Evolutionary conservation across 164 flowering plant genomes (phyloP).

Genomic region (Akebia trifoliata): DNA sequence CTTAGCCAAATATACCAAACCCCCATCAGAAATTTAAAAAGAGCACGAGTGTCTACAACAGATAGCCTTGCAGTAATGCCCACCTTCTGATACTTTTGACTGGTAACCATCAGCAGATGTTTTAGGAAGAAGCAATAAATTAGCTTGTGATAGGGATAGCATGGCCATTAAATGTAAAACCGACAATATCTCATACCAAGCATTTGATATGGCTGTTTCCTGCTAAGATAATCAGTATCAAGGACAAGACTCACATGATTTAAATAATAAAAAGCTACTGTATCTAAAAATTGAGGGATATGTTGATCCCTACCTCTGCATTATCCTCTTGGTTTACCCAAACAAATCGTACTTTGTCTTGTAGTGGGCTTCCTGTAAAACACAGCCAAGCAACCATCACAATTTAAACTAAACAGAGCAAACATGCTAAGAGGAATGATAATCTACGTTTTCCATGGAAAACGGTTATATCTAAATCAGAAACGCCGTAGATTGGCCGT

Average conservation of each 20-base stretch:
- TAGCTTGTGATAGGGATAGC: conserved; percentile 79
- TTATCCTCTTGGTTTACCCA: conserved; percentile 98
- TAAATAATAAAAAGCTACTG: background rate
- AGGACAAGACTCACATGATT: conserved; percentile 7
- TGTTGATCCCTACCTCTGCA: conserved; percentile 48
- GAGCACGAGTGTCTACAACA: background rate
- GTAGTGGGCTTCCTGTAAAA: conserved; percentile 67
- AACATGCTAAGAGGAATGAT: background rate
- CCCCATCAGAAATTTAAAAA: background rate
- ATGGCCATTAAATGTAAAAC: conserved; percentile 91
- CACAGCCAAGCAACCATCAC: conserved; percentile 12
- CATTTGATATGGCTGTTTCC: conserved; percentile 83
- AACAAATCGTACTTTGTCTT: conserved; percentile 68
- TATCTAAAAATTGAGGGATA: background rate
- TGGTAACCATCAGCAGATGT: conserved; percentile 77
- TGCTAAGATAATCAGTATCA: conserved; percentile 26
- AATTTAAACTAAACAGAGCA: background rate
- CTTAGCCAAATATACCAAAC: background rate
- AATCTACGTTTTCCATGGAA: background rate
- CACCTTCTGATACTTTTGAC: conserved; percentile 60
- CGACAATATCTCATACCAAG: conserved; percentile 94
- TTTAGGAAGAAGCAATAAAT: conserved; percentile 80
- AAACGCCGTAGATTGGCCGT: too few relatives aligned
- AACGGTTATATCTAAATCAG: too few relatives aligned
- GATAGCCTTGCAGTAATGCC: background rate